phyloP scores from a whole-genome alignment of 2,329 filamentous ascomycete genomes.

The Metarhizium sp. region DNA sequence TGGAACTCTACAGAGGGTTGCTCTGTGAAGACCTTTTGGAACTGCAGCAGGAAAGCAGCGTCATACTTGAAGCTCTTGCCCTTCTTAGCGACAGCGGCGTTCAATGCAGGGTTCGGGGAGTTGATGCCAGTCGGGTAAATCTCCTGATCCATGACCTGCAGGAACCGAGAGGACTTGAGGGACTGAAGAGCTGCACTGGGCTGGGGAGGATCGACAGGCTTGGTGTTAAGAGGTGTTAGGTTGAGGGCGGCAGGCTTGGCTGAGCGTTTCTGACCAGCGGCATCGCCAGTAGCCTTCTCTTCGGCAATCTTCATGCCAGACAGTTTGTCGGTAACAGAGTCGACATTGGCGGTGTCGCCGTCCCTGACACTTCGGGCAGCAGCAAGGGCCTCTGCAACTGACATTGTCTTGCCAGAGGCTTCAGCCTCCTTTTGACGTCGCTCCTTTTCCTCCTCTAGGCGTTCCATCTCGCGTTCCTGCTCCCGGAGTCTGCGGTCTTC shows the following conservation, averaged over 20 bases:
- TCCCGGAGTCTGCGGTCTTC: constrained; percentile 59
- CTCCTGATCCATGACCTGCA: constrained; percentile 68
- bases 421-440: constrained; percentile 42
- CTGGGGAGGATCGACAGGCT: constrained; percentile 80
- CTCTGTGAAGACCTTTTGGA: constrained; percentile 92
- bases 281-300: constrained; percentile 33
- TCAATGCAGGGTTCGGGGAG: constrained; percentile 87
- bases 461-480: constrained; percentile 63
- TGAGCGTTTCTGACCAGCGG: constrained; percentile 46
- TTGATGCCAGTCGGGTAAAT: constrained; percentile 76
- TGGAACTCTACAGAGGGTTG: constrained; percentile 94
- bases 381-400: constrained; percentile 43
- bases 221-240: constrained; percentile 70
- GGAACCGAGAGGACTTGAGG: constrained; percentile 81
- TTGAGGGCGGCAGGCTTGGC: constrained; percentile 82
- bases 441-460: constrained; percentile 62
- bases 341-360: constrained; percentile 23
- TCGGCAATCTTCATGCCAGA: constrained; percentile 38
- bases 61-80: constrained; percentile 87
- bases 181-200: constrained; percentile 91
- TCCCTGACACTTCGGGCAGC: constrained; percentile 31
- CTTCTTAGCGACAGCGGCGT: constrained; percentile 69
- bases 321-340: constrained; percentile 37
- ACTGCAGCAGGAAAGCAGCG: constrained; percentile 89
- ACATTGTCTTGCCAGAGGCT: constrained; percentile 35